A percentile compares a stretch with the other conserved stretches of the same genome.
Conservation (phyloP, 2,329 filamentous ascomycete species). For the Nigrospora sphaerica region DNA sequence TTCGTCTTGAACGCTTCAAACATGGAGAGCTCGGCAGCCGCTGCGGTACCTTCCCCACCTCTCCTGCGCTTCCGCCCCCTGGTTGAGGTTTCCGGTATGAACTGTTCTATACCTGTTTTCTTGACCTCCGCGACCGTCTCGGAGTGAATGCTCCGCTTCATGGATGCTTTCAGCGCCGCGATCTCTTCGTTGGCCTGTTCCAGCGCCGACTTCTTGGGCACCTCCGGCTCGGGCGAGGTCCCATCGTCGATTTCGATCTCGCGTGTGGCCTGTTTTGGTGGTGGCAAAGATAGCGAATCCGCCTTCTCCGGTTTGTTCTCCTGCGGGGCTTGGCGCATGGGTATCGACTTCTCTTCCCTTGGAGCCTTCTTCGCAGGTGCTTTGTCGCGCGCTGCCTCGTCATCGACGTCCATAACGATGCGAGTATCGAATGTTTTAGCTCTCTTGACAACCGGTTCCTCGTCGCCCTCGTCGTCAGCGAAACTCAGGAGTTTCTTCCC, state of each 20-base stretch:
- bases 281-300: slow-evolving; percentile 6
- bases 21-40: slow-evolving; percentile 58
- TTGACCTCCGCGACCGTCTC: slow-evolving; percentile 49
- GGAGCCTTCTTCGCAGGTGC: slow-evolving; percentile 19
- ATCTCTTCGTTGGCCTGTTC: slow-evolving; percentile 75
- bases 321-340: slow-evolving; percentile 15
- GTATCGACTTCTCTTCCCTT: slow-evolving; percentile 17
- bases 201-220: slow-evolving; percentile 42
- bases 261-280: slow-evolving; percentile 5
- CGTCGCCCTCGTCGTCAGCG: slow-evolving; percentile 60
- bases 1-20: slow-evolving; percentile 76
- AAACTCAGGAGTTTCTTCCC: slow-evolving; percentile 76
- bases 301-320: slow-evolving; percentile 10
- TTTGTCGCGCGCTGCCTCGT: slow-evolving; percentile 24
- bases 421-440: slow-evolving; percentile 67
- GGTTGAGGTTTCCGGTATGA: slow-evolving; percentile 67
- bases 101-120: slow-evolving; percentile 62
- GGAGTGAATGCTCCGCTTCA: slow-evolving; percentile 57
- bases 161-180: slow-evolving; percentile 71
- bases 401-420: slow-evolving; percentile 55
- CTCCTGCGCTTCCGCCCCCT: slow-evolving; percentile 63
- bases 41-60: slow-evolving; percentile 42
- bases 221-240: slow-evolving; percentile 28
- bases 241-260: slow-evolving; percentile 15
- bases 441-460: slow-evolving; percentile 61